Percentiles rank a stretch among this genome's conserved stretches.
Evolutionary conservation across 2,329 filamentous ascomycete species (phyloP).

Genomic region (Davidsoniella virescens): DNA sequence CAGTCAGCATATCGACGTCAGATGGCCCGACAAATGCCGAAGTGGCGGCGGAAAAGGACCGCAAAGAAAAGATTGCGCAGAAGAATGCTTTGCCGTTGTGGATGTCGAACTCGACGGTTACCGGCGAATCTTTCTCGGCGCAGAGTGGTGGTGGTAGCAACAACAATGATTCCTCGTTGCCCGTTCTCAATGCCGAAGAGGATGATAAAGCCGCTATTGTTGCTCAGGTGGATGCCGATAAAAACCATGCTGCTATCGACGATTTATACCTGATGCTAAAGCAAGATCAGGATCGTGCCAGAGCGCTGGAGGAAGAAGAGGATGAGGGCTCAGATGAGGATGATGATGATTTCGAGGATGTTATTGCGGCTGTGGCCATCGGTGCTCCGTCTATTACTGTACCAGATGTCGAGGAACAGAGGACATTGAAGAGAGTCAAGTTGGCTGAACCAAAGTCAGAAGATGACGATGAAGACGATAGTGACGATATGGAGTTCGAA

Average conservation of each 20-base stretch:
- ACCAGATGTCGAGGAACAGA: constrained; percentile 7
- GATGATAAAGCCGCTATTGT: constrained; percentile 30
- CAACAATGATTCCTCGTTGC: constrained; percentile 18
- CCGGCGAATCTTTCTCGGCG: constrained; percentile 41
- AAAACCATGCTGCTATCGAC: constrained; percentile 42
- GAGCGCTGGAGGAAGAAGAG: constrained; percentile 17
- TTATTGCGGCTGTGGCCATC: constrained; percentile 22
- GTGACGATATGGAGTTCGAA: constrained; percentile 42
- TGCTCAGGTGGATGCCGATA: constrained; percentile 27
- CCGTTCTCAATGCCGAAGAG: constrained; percentile 23
- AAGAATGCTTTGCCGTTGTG: constrained; percentile 57
- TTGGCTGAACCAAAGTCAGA: constrained; percentile 30
- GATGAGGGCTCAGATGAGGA: constrained; percentile 15
- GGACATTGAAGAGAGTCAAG: constrained; percentile 38
- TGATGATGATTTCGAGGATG: constrained; percentile 32
- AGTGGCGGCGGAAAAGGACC: constrained; percentile 45
- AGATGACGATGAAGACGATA: constrained; percentile 27
- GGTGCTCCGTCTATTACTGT: constrained; percentile 9
- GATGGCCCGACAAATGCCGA: constrained; percentile 52
- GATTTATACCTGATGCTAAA: constrained; percentile 52
- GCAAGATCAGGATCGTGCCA: constrained; percentile 34
- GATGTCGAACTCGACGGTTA: constrained; percentile 57
- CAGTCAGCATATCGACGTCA: constrained; percentile 50
- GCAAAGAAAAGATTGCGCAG: constrained; percentile 46
- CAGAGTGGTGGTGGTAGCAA: constrained; percentile 18